Evolutionary conservation across 208 protist genomes (phyloP), one percentile per base, ranked within the genome.

Genomic region (Entamoeba moshkovskii): DNA sequence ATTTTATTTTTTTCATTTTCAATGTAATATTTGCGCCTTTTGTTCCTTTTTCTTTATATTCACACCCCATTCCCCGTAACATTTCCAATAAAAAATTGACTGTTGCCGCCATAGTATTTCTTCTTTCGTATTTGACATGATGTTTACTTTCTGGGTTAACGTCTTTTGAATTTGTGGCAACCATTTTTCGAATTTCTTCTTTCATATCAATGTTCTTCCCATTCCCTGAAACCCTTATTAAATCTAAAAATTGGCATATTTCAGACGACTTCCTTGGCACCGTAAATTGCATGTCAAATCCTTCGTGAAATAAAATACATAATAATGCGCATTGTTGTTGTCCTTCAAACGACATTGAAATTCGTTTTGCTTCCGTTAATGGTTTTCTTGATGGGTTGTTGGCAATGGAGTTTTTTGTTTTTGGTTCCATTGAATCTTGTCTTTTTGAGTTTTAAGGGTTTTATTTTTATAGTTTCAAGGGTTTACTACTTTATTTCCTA

Each of bases 361-460:
- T 33, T 38, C 59, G 13, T 38, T 85, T 85, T 29, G 59, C 59
- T 38, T 85, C 59, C 8, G 59, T 85, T 38, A 85, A 0, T 85
- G 59, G 59, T 85, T 85, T 85, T n/a, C n/a, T n/a, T n/a, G n/a
- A n/a, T n/a, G n/a, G n/a, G n/a, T n/a, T n/a, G n/a, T n/a, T n/a
- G n/a, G n/a, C n/a, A n/a, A n/a, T n/a, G n/a, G n/a, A 85, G 25
- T 33, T 85, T 38, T 33, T 1, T 85, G 29, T 29, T 85, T 85
- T 85, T 85, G 59, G 18, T 38, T 38, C 22, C 59, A 42, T 85
- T 85, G 18, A 38, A 38, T 29, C 33, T 85, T 85, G 18, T 38
- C 22, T 13, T 85, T 85, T 85, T 85, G 59, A 85, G 59, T 85
- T 85, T 85, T 85, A 85, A 85, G 59, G 59, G 59, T 85, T 85